phyloP scores from a whole-genome alignment of 805 yeast genomes.

The Kodamaea sagamina region DNA sequence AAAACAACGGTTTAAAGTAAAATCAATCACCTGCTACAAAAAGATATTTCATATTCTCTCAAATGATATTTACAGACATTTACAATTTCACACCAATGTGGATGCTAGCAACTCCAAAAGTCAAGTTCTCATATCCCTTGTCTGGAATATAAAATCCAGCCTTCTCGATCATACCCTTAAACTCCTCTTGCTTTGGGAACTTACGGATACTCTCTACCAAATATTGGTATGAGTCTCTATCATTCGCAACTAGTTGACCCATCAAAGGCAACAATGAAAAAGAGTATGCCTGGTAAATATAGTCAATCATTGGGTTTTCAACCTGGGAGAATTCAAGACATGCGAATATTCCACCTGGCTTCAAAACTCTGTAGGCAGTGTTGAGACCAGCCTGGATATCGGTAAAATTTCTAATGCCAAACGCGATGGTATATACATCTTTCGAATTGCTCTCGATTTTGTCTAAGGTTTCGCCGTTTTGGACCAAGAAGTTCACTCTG shows the following conservation, averaged over 20 bases:
- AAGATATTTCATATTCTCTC: not conserved
- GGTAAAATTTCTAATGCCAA: constrained; percentile 96
- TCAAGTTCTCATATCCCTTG: constrained; percentile 88
- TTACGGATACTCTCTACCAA: constrained; percentile 90
- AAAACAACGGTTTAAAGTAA: no score
- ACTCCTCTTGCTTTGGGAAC: constrained; percentile 90
- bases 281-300: constrained; percentile 83
- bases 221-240: constrained; percentile 94
- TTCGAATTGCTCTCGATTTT: constrained; percentile 81
- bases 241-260: constrained; percentile 95
- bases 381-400: constrained; percentile 89
- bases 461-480: constrained; percentile 90
- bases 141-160: constrained; percentile 91
- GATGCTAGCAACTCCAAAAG: constrained; percentile 94
- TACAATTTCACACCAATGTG: constrained; percentile 91
- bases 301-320: constrained; percentile 71
- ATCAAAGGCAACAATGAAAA: constrained; percentile 84
- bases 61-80: constrained; percentile 9
- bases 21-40: no score
- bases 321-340: constrained; percentile 95
- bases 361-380: constrained; percentile 93
- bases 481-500: constrained; percentile 80
- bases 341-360: constrained; percentile 97
- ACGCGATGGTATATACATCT: constrained; percentile 94
- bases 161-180: constrained; percentile 86